phyloP scores from a whole-genome alignment of 164 flowering plant genomes.

The Vitis cinerea region DNA sequence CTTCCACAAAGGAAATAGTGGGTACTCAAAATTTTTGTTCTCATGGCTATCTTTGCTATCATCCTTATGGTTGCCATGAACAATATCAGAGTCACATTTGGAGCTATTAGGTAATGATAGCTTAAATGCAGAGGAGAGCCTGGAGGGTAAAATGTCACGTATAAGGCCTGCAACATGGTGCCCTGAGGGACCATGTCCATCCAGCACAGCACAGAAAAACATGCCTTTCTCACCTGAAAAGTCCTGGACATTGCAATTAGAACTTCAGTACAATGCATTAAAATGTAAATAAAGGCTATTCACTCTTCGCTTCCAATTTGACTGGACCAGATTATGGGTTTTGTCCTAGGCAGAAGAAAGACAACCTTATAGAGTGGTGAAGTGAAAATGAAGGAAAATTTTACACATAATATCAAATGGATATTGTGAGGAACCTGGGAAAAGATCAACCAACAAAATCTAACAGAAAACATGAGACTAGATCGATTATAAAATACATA shows the following conservation, averaged over 20 bases:
- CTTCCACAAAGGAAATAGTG: slow-evolving; percentile 40
- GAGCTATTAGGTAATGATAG: slow-evolving; percentile 6
- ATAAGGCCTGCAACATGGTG: slow-evolving; percentile 66
- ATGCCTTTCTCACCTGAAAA: slow-evolving; percentile 52
- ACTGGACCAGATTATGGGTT: no score
- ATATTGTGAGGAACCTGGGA: background rate
- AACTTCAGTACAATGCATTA: no score
- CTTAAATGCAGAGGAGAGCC: slow-evolving; percentile 35
- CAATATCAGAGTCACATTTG: background rate
- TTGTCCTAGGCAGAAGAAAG: no score
- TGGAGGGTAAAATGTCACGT: slow-evolving; percentile 62
- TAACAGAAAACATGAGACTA: no score
- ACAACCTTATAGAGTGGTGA: no score
- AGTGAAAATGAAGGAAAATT: background rate
- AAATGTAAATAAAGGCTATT: no score
- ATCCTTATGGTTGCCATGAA: slow-evolving; percentile 3
- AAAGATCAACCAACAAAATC: background rate
- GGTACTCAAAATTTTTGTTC: background rate
- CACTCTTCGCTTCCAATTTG: no score
- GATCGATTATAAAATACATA: no score
- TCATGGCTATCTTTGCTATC: slow-evolving; percentile 1
- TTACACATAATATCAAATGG: background rate
- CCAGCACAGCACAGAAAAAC: slow-evolving; percentile 76
- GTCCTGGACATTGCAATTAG: slow-evolving; percentile 35
- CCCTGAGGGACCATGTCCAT: slow-evolving; percentile 86